Base-by-base conservation (phyloP, 2,329 filamentous ascomycete genomes). In the Fusarium chlamydosporum region DNA sequence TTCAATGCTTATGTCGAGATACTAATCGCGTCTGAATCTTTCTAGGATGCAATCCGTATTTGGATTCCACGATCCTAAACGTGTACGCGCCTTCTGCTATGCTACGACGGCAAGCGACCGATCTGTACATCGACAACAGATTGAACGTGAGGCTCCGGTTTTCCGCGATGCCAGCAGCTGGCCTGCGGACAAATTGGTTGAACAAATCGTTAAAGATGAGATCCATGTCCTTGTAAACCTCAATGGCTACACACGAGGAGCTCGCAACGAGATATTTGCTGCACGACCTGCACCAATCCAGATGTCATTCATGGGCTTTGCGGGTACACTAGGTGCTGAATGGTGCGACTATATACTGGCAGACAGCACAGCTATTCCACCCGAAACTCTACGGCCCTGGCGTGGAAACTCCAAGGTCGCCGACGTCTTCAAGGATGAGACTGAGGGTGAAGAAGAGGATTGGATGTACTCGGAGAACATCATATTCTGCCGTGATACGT, bases 301-400 rank as follows among this genome's bases (percentile, higher is more conserved):
- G 71, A 99, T 99, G 96, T 97, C 96, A 0, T 99, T 99, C 75
- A 99, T 99, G 96, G 96, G 96, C 1, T 99, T 99, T 77, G 96
- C 96, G 0, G 96, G 96, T 11, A 97, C 95, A 0, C 83, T 99
- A 1, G 96, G 96, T 7, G 96, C 96, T 4, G 96, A 99, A 77
- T 99, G 96, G 96, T 99, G 96, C 73, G 96, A 99, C 77, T 99
- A 99, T 75, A 89, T 99, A 16, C 86, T 98, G 27, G 94, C 96
- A 5, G 96, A 99, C 75, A 85, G 91, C 51, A 95, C 91, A 2
- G 94, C 96, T 1, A 91, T 99, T 54, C 96, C 96, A 1, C 86
- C 85, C 0, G 88, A 89, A 27, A 97, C 95, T 1, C 83, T 98
- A 29, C 89, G 94, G 13, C 93, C 93, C 2, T 92, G 89, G 81